A percentile compares a stretch with the other conserved stretches of the same genome.
phyloP scores from a whole-genome alignment of 106 monocot genomes.

The Triglochin maritima region DNA sequence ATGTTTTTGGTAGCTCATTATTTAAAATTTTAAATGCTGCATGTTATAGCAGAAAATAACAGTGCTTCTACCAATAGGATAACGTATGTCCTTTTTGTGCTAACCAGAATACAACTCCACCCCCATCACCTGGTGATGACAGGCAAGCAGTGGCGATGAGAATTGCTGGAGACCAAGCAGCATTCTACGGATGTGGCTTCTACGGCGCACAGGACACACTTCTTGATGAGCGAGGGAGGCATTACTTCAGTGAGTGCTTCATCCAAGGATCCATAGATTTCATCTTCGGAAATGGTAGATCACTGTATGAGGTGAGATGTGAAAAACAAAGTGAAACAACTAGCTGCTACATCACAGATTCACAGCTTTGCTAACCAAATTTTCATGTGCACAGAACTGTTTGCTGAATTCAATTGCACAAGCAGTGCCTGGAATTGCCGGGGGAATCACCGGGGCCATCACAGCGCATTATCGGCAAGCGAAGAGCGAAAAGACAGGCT shows the following conservation, averaged over 20 bases:
- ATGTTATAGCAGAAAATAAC: background rate
- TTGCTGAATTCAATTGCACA: constrained; percentile 45
- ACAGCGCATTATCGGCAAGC: constrained; percentile 54
- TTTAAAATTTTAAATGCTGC: background rate
- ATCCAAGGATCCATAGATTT: constrained; percentile 54
- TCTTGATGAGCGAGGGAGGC: constrained; percentile 39
- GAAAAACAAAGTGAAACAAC: background rate
- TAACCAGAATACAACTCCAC: constrained; percentile 30
- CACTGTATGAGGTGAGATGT: constrained; percentile 35
- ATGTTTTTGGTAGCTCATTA: background rate
- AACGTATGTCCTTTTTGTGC: background rate
- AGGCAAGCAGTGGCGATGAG: constrained; percentile 48
- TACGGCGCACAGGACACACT: constrained; percentile 52
- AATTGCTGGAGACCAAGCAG: constrained; percentile 45
- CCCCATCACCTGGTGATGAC: constrained; percentile 25
- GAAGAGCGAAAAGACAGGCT: constrained; percentile 25
- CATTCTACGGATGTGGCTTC: constrained; percentile 58
- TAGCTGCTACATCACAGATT: too few relatives aligned
- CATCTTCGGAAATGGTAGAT: constrained; percentile 51
- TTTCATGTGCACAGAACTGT: constrained; percentile 30
- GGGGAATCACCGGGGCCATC: constrained; percentile 36
- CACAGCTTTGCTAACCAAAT: background rate
- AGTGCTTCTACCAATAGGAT: too few relatives aligned
- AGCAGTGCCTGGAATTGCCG: constrained; percentile 10
- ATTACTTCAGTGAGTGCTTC: constrained; percentile 50